Percentiles rank a stretch among this genome's conserved stretches.
These are phyloP conservation scores for Sesbania bispinosa DNA, from an alignment of 306 rosid genomes.

Conservation along the genomic window DNA sequence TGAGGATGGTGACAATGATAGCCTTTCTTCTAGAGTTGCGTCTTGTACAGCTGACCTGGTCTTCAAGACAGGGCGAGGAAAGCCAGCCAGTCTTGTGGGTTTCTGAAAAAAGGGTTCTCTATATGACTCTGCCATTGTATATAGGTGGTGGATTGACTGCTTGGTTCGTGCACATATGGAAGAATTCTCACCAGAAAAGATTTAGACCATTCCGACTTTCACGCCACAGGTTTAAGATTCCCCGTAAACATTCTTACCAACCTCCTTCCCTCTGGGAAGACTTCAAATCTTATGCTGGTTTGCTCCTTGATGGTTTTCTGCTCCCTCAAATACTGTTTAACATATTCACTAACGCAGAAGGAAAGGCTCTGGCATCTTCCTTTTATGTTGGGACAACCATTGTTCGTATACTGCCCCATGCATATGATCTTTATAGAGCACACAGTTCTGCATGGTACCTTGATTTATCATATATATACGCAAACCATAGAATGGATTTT, in stretches of 20 bases:
- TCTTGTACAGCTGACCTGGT: slow-evolving; percentile 77
- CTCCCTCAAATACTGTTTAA: slow-evolving; percentile 75
- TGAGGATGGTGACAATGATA: slow-evolving; percentile 75
- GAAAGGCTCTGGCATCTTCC: slow-evolving; percentile 42
- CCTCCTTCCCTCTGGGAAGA: slow-evolving; percentile 59
- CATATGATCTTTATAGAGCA: slow-evolving; percentile 81
- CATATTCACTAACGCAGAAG: slow-evolving; percentile 47
- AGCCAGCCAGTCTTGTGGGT: slow-evolving; percentile 46
- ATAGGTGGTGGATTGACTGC: slow-evolving; percentile 51
- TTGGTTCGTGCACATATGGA: slow-evolving; percentile 51
- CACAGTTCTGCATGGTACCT: slow-evolving; percentile 55
- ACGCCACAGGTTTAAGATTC: slow-evolving; percentile 32
- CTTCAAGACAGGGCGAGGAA: slow-evolving; percentile 57
- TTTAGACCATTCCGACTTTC: slow-evolving; percentile 35
- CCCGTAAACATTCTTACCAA: slow-evolving; percentile 23
- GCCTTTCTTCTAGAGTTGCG: slow-evolving; percentile 75
- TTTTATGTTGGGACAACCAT: slow-evolving; percentile 69
- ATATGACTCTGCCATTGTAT: slow-evolving; percentile 59
- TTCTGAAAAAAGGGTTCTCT: slow-evolving; percentile 64
- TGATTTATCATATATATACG: slow-evolving; percentile 63
- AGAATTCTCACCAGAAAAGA: slow-evolving; percentile 31
- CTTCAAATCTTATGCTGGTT: slow-evolving; percentile 64
- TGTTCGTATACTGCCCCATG: slow-evolving; percentile 81
- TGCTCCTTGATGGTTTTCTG: slow-evolving; percentile 74
- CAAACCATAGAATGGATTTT: slow-evolving; percentile 66